Evolutionary conservation across 2,329 filamentous ascomycete genomes (phyloP), one percentile per base, ranked within the genome.

Genomic region (Xylariomycetidae sp.): DNA sequence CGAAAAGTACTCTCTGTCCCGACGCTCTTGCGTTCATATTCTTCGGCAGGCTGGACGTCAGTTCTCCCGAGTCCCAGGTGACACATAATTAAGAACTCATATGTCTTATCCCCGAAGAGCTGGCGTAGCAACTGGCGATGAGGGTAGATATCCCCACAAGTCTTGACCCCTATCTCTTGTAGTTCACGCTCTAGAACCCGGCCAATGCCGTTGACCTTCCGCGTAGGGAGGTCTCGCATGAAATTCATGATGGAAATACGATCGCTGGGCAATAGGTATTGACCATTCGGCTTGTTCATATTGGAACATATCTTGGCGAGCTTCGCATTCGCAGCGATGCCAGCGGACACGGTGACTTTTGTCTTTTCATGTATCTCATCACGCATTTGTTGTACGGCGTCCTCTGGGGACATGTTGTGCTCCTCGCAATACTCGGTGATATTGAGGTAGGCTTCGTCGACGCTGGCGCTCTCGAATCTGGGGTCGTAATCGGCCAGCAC

Each of bases 281-380:
- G 92, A 0, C 92, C 92, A 49, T 98, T 94, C 0, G 92, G 92
- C 54, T 98, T 98, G 61, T 97, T 96, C 58, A 84, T 78, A 54
- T 98, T 96, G 13, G 88, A 94, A 49, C 85, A 88, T 19, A 98
- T 95, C 61, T 98, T 98, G 18, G 92, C 90, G 11, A 98, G 70
- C 54, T 88, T 90, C 1, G 89, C 82, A 57, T 98, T 98, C 2
- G 88, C 85, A 1, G 88, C 90, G 40, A 98, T 95, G 1, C 92
- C 92, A 1, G 90, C 92, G 12, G 89, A 96, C 4, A 98, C 82
- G 0, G 89, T 96, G 36, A 98, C 82, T 25, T 82, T 79, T 0
- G 88, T 84, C 50, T 76, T 80, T 40, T 86, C 74, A 23, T 83
- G 70, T 1, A 98, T 77, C 50, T 94, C 80, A 9, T 70, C 69